These are phyloP conservation scores for Diaporthe sp. DNA, from an alignment of 2,329 filamentous ascomycete genomes.

Conservation along the genomic window DNA sequence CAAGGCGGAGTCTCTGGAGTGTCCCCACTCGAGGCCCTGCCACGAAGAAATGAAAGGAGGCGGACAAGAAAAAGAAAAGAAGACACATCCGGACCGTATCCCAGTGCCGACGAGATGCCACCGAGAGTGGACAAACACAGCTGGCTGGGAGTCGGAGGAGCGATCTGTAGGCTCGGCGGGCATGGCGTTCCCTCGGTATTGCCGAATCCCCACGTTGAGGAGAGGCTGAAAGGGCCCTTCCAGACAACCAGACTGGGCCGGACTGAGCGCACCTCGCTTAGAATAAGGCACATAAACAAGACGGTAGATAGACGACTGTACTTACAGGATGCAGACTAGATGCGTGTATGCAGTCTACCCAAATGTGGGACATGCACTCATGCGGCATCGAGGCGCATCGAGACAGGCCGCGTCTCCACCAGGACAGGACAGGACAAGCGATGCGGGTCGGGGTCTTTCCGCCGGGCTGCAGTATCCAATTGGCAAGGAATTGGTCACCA, in stretches of 20 bases:
- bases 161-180: background rate
- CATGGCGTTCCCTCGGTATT: background rate
- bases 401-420: slow-evolving; percentile 1
- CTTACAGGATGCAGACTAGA: background rate
- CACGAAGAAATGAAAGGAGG: slow-evolving; percentile 14
- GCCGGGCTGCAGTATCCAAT: background rate
- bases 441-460: slow-evolving; percentile 12
- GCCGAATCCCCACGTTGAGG: slow-evolving; percentile 14
- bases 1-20: background rate
- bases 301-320: background rate
- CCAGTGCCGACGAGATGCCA: background rate
- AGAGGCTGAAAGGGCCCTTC: slow-evolving; percentile 13
- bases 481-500: background rate
- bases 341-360: background rate
- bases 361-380: background rate
- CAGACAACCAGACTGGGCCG: background rate
- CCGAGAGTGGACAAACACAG: background rate
- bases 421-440: background rate
- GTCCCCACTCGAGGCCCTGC: slow-evolving; percentile 4
- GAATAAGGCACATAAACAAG: background rate
- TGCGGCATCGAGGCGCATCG: background rate
- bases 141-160: background rate
- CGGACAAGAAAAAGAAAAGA: background rate
- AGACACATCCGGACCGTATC: background rate
- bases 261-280: slow-evolving; percentile 1